Conservation (phyloP, 2,329 filamentous ascomycete genomes). For the Stagonosporopsis tanaceti region DNA sequence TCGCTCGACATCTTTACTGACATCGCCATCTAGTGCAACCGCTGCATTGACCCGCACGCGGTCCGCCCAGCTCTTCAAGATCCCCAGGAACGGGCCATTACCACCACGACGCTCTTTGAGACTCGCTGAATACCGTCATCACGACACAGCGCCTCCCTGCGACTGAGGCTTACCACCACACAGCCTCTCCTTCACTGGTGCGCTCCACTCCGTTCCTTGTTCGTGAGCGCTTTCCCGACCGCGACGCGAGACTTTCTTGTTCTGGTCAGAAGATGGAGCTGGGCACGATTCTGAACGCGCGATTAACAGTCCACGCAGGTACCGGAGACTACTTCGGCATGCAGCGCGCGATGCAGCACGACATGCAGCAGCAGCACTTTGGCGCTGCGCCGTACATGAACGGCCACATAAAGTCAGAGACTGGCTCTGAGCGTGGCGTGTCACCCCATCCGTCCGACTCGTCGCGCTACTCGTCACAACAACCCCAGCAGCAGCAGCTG, state of each 20-base stretch:
- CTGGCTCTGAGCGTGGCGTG: conserved; percentile 65
- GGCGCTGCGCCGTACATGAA: conserved; percentile 59
- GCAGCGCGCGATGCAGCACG: conserved; percentile 54
- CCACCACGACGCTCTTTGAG: conserved; percentile 27
- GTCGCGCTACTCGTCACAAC: conserved; percentile 65
- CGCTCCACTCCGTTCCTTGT: conserved; percentile 43
- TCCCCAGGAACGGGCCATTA: conserved; percentile 42
- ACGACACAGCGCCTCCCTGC: conserved; percentile 32
- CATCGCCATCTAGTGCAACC: conserved; percentile 43
- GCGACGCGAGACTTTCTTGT: conserved; percentile 28
- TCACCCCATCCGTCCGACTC: conserved; percentile 64
- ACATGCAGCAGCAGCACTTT: conserved; percentile 53
- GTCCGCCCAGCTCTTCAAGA: conserved; percentile 43
- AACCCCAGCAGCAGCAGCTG: conserved; percentile 61
- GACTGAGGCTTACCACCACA: conserved; percentile 37
- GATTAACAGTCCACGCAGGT: conserved; percentile 51
- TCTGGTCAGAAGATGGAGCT: conserved; percentile 47
- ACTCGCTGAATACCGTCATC: conserved; percentile 33
- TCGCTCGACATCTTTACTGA: conserved; percentile 38
- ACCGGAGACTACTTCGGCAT: conserved; percentile 48
- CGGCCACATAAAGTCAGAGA: conserved; percentile 64
- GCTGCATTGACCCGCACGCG: conserved; percentile 52
- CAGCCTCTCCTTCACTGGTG: conserved; percentile 40
- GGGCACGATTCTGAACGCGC: conserved; percentile 54
- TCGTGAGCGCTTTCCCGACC: conserved; percentile 28